Base-by-base conservation (phyloP, 73 alveolate species). In the Blepharisma japonicum region DNA sequence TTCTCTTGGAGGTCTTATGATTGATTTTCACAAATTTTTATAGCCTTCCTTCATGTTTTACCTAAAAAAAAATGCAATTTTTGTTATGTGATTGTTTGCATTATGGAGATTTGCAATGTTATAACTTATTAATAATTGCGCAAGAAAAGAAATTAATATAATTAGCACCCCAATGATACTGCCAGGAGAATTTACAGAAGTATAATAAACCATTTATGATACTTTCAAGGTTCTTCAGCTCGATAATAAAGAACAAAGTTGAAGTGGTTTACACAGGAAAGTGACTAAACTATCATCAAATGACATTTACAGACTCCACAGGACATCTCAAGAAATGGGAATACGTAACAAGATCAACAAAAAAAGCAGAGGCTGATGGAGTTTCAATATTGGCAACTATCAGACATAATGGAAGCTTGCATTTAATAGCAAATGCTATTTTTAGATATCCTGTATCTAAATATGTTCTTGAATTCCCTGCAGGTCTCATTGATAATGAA, bases 1-100 rank as follows among this genome's bases (percentile, higher is more conserved):
- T 83, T 85, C 93, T 77, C 95, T 78, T 5, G 96, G 95, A 6
- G 95, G 96, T 42, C 96, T 86, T 27, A 90, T 90, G 54, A 90
- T 87, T 72, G 79, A 83, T 78, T 89, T 89, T 87, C 95, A 90
- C 72, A 87, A 80, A 4, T 83, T 55, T 23, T 90, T 92, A 72
- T 82, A 86, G 38, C 86, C 77, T 38, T 70, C 80, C 42, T 32
- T 32, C 42, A 32, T 32, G 42, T 3, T 32, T 32, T 32, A 32
- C 3, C 0, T 32, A 32, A 32, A 32, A 32, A 32, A 32, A 1
- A 32, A 32, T 32, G 42, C 42, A 32, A 3, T 3, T 32, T 32
- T 32, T 32, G 3, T 32, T 32, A 32, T 32, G 0, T 3, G 3
- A 32, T 32, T 32, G 42, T 32, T 32, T 32, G 42, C 42, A 32